These are phyloP conservation scores for Phytophthora fragariaefolia DNA, from an alignment of 352 stramenopile genomes.

Conservation along the genomic window DNA sequence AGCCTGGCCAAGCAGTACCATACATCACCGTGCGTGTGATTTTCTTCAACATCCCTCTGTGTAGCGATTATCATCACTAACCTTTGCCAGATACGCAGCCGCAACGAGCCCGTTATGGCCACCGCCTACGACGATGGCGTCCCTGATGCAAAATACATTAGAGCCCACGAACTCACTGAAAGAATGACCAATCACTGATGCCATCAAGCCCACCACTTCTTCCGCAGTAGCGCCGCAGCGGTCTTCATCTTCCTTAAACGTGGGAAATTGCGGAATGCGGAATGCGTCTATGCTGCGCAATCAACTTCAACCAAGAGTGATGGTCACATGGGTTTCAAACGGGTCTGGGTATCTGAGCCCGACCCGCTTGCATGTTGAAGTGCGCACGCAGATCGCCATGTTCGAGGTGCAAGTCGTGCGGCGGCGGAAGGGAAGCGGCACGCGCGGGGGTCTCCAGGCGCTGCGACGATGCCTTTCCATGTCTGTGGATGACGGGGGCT, in stretches of 20 bases:
- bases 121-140: conserved; percentile 90
- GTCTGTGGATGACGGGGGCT: conserved; percentile 20
- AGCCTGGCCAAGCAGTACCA: conserved; percentile 36
- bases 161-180: too few relatives aligned
- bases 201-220: too few relatives aligned
- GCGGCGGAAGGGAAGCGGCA: neutral
- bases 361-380: conserved; percentile 5
- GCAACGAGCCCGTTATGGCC: conserved; percentile 92
- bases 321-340: conserved; percentile 2
- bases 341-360: neutral
- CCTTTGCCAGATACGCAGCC: conserved; percentile 90
- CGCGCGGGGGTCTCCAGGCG: conserved; percentile 32
- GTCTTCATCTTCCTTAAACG: conserved; percentile 20
- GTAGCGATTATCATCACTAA: too few relatives aligned
- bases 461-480: conserved; percentile 40
- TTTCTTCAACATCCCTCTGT: neutral
- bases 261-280: conserved; percentile 21
- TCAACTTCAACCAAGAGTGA: conserved; percentile 35
- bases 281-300: conserved; percentile 11
- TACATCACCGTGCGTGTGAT: neutral
- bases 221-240: conserved; percentile 36
- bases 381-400: conserved; percentile 10
- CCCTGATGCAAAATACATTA: conserved; percentile 42
- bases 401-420: conserved; percentile 51
- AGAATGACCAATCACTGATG: too few relatives aligned